Percentiles rank a stretch among this genome's conserved stretches.
phyloP scores from a whole-genome alignment of 306 rosid genomes.

The Clitoria ternatea region DNA sequence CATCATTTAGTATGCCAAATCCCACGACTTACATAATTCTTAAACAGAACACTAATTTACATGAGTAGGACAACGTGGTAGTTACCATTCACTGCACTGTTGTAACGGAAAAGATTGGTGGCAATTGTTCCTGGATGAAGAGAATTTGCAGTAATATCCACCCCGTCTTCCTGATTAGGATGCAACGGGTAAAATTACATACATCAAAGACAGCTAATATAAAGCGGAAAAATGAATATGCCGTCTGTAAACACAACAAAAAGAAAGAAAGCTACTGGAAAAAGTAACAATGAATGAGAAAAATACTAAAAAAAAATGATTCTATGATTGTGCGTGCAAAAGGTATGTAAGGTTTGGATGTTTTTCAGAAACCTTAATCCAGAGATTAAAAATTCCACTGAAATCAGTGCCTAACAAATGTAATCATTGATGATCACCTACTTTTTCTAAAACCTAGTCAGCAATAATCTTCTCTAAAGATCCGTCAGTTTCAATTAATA shows the following conservation, averaged over 20 bases:
- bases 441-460: neutral
- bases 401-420: neutral
- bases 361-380: neutral
- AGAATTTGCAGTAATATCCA: slow-evolving; percentile 69
- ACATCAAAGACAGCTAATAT: neutral
- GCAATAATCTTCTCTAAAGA: slow-evolving; percentile 3
- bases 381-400: neutral
- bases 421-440: neutral
- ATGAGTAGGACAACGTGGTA: neutral
- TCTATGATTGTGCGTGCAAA: neutral
- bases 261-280: neutral
- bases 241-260: neutral
- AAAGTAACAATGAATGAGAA: neutral
- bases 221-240: neutral
- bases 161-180: slow-evolving; percentile 69
- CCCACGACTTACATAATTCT: neutral
- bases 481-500: neutral
- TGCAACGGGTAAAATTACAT: slow-evolving; percentile 12
- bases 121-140: slow-evolving; percentile 78
- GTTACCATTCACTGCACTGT: slow-evolving; percentile 35
- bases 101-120: slow-evolving; percentile 70
- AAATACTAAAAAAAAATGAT: neutral
- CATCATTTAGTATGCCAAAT: neutral
- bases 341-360: neutral
- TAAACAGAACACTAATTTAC: neutral